Percentiles rank a stretch among this genome's conserved stretches.
Evolutionary conservation across 2,329 filamentous ascomycete genomes (phyloP).

Genomic region (Stagonosporopsis cucurbitacearum): DNA sequence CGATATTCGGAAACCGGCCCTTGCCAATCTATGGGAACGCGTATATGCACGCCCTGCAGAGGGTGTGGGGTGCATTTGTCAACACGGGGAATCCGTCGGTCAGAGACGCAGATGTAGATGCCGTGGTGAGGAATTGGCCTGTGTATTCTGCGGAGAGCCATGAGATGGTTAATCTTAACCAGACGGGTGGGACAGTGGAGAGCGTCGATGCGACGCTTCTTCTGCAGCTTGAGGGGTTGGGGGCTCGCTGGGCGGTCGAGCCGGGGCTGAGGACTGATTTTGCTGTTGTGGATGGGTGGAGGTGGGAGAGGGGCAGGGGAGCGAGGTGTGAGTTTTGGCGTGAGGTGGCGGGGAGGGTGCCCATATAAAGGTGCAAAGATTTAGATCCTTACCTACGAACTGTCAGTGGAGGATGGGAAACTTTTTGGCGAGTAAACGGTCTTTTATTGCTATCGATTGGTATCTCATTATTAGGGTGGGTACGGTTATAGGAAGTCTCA

Average conservation of each 20-base stretch:
- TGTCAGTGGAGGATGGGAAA: too few relatives aligned
- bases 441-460: not conserved
- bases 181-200: constrained; percentile 24
- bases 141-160: not conserved
- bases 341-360: constrained; percentile 12
- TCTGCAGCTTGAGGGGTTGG: not conserved
- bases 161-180: constrained; percentile 19
- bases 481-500: not conserved
- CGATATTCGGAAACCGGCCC: not conserved
- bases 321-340: constrained; percentile 34
- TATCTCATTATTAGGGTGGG: not conserved
- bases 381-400: too few relatives aligned
- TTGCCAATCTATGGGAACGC: not conserved
- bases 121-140: not conserved
- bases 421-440: not conserved
- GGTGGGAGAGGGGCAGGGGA: constrained; percentile 32
- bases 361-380: not conserved
- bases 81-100: not conserved
- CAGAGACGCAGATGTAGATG: not conserved
- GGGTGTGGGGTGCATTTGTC: not conserved
- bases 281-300: constrained; percentile 26
- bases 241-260: constrained; percentile 3
- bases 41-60: not conserved
- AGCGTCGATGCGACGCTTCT: not conserved
- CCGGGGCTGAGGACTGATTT: constrained; percentile 25